Conservation (phyloP, 2,329 filamentous ascomycete species). For the Diaporthe citrichinensis region DNA sequence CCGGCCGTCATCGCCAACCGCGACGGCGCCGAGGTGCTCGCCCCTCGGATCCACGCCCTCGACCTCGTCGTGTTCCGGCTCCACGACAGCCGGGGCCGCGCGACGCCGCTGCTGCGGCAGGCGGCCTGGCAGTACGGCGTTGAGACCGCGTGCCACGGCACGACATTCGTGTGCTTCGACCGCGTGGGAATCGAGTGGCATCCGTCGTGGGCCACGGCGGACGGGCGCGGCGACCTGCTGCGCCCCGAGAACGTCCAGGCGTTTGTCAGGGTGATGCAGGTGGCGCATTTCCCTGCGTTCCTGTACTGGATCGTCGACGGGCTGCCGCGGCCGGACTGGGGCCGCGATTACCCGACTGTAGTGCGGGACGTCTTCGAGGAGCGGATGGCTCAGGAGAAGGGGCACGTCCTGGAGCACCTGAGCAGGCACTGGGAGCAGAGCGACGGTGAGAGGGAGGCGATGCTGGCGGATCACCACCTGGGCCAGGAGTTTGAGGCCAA, state of each 20-base stretch:
- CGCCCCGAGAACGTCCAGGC: neutral
- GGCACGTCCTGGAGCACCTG: neutral
- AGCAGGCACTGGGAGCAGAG: neutral
- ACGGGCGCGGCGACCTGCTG: neutral
- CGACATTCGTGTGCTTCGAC: neutral
- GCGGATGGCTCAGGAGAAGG: neutral
- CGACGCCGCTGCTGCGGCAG: conserved; percentile 18
- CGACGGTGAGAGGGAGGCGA: neutral
- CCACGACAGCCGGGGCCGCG: conserved; percentile 6
- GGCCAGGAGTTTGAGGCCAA: conserved; percentile 20
- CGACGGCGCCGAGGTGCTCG: neutral
- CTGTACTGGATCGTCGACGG: conserved; percentile 25
- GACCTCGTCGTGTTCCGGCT: conserved; percentile 23
- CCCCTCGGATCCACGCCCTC: neutral
- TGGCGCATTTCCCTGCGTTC: neutral
- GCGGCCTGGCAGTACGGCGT: neutral
- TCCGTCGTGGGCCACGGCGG: neutral
- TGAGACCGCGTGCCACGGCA: neutral
- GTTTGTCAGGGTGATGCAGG: neutral
- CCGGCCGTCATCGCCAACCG: neutral
- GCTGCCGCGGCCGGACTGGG: conserved; percentile 29
- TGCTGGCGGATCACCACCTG: neutral
- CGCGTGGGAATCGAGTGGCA: conserved; percentile 27
- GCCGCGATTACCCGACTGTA: neutral
- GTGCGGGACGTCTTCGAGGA: neutral